A percentile compares a stretch with the other conserved stretches of the same genome.
phyloP scores from a whole-genome alignment of 345 rosid species.

The Boechera retrofracta region DNA sequence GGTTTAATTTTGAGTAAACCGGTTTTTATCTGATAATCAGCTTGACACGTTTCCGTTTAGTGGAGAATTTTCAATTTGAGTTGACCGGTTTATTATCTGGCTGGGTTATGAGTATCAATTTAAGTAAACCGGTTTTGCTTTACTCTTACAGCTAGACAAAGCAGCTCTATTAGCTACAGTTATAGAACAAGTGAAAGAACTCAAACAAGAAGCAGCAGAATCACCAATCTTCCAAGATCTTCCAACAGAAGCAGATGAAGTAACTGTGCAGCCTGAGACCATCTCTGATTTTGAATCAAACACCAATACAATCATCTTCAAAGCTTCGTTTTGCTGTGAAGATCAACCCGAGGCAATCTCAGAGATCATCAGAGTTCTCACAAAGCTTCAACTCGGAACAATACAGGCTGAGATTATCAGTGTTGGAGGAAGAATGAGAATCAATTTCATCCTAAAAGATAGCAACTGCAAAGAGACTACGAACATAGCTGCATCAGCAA shows the following conservation, averaged over 20 bases:
- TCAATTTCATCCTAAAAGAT: conserved; percentile 57
- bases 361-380: conserved; percentile 65
- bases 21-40: background rate
- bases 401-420: conserved; percentile 64
- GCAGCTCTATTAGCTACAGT: conserved; percentile 83
- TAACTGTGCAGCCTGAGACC: conserved; percentile 56
- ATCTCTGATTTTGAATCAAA: conserved; percentile 22
- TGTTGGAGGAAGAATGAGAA: conserved; percentile 79
- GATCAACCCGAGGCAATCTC: conserved; percentile 79
- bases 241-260: conserved; percentile 79
- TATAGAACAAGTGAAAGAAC: conserved; percentile 74
- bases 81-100: background rate
- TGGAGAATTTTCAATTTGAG: background rate
- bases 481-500: conserved; percentile 32
- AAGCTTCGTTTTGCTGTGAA: conserved; percentile 77
- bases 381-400: conserved; percentile 55
- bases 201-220: conserved; percentile 66
- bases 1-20: conserved; percentile 18
- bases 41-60: background rate
- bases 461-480: conserved; percentile 16
- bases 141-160: conserved; percentile 74
- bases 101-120: background rate
- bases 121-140: conserved; percentile 20
- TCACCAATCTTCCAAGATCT: conserved; percentile 52
- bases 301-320: conserved; percentile 46